These are phyloP conservation scores for Dinochytrium kinnereticum DNA, from an alignment of 371 early-diverging fungal genomes.

Conservation along the genomic window DNA sequence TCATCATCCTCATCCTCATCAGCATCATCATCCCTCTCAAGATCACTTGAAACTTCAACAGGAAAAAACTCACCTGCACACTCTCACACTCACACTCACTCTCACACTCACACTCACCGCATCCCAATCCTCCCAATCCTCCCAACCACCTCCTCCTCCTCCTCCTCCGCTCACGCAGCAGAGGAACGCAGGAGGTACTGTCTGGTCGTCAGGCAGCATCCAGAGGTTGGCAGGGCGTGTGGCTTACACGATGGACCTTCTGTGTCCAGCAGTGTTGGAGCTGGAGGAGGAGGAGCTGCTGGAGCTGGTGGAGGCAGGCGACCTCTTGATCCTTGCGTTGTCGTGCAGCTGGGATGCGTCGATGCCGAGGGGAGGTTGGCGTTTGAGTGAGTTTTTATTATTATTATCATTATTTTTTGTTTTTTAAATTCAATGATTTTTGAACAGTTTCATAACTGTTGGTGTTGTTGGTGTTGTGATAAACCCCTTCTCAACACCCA, in stretches of 20 bases:
- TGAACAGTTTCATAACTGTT: too few species aligned
- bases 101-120: too few species aligned
- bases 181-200: neutral
- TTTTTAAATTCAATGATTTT: too few species aligned
- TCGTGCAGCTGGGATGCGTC: neutral
- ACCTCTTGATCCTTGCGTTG: neutral
- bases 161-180: neutral
- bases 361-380: neutral
- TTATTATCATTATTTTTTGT: neutral
- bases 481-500: too few species aligned
- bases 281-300: neutral
- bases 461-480: too few species aligned
- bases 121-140: neutral
- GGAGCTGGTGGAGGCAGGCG: neutral
- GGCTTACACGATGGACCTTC: neutral
- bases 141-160: neutral
- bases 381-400: neutral
- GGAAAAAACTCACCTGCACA: too few species aligned
- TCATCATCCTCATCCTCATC: too few species aligned
- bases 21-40: too few species aligned
- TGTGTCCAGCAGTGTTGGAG: too few species aligned
- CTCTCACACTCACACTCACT: too few species aligned
- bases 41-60: too few species aligned
- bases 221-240: neutral
- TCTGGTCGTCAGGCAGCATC: neutral